Conservation (phyloP, 768 basidiomycete genomes). For the Phaeotremella fagi region DNA sequence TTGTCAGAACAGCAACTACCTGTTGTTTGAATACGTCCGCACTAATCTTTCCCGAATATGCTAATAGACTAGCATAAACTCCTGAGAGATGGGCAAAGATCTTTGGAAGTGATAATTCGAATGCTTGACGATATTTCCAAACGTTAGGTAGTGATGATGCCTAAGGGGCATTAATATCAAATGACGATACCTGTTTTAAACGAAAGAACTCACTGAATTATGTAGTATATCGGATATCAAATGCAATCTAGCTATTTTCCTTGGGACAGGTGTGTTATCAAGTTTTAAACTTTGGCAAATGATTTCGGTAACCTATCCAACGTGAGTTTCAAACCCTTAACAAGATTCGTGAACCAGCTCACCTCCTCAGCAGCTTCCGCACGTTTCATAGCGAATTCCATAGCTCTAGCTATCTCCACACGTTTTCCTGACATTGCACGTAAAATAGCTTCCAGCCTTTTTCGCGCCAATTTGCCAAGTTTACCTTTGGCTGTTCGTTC, state of each 20-base stretch:
- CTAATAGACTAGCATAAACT: slow-evolving; percentile 67
- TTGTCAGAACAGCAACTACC: slow-evolving; percentile 79
- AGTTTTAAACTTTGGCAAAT: slow-evolving; percentile 83
- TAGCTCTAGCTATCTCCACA: slow-evolving; percentile 86
- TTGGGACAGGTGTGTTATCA: slow-evolving; percentile 91
- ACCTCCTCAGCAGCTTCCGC: slow-evolving; percentile 95
- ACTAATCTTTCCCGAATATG: slow-evolving; percentile 91
- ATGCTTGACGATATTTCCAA: slow-evolving; percentile 95
- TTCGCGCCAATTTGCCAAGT: slow-evolving; percentile 72
- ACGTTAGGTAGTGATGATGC: slow-evolving; percentile 89
- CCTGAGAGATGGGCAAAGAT: slow-evolving; percentile 94
- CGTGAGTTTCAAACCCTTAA: neutral
- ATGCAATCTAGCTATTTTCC: slow-evolving; percentile 90
- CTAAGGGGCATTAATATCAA: neutral
- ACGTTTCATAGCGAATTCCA: slow-evolving; percentile 95
- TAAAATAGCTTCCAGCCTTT: slow-evolving; percentile 84
- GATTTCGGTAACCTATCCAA: slow-evolving; percentile 72
- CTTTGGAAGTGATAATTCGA: slow-evolving; percentile 81
- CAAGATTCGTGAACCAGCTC: neutral
- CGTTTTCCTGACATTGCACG: slow-evolving; percentile 77
- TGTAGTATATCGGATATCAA: slow-evolving; percentile 96
- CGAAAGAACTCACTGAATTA: slow-evolving; percentile 59
- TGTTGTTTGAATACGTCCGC: slow-evolving; percentile 95
- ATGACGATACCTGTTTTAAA: neutral
- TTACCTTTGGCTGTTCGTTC: slow-evolving; percentile 70